Conservation (phyloP, 1,284 basidiomycete genomes). For the Melampsora americana region DNA sequence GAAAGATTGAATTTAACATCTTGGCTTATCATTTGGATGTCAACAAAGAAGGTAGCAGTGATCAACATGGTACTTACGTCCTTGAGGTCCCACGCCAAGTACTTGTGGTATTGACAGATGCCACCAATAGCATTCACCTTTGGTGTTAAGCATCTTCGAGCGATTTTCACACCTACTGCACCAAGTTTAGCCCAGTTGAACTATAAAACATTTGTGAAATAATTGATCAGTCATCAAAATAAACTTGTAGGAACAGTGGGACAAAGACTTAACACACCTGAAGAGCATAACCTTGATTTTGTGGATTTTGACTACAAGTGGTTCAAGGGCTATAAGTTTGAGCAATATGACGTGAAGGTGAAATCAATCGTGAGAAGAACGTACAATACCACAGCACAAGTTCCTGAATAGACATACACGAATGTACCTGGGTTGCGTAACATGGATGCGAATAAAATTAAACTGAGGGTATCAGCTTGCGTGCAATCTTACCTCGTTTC, state of each 20-base stretch:
- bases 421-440: conserved; percentile 6
- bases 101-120: neutral
- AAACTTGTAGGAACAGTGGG: neutral
- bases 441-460: too few relatives aligned
- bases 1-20: too few relatives aligned
- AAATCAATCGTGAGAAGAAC: neutral
- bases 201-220: neutral
- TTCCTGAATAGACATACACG: conserved; percentile 22
- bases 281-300: conserved; percentile 10
- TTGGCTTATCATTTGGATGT: too few relatives aligned
- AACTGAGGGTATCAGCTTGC: too few relatives aligned
- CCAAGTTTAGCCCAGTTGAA: conserved; percentile 35
- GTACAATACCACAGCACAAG: conserved; percentile 25
- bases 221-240: too few relatives aligned
- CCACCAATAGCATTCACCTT: conserved; percentile 6
- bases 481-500: neutral
- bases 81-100: too few relatives aligned
- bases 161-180: neutral
- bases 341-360: neutral
- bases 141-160: neutral
- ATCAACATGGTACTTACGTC: too few relatives aligned
- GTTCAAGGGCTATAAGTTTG: neutral
- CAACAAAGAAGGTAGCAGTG: too few relatives aligned
- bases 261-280: conserved; percentile 13
- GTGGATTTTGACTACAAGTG: conserved; percentile 20